Evolutionary conservation across 495 filamentous ascomycete genomes (phyloP).

Genomic region (Chaetomidium leptoderma): DNA sequence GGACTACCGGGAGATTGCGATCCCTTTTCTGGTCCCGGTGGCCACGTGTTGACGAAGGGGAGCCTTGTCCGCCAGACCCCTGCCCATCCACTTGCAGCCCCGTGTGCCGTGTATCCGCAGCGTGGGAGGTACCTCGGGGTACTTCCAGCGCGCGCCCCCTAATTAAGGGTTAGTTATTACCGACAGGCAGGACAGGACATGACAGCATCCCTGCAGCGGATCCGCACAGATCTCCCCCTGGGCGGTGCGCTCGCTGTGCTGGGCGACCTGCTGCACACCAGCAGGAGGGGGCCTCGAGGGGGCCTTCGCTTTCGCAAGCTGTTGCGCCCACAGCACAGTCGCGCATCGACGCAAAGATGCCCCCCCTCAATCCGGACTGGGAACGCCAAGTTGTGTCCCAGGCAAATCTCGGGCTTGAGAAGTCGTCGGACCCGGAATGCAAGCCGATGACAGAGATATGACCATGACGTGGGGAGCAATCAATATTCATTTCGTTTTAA

Average conservation of each 20-base stretch:
- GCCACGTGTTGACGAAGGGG: conserved; percentile 38
- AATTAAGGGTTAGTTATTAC: background rate
- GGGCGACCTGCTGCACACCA: background rate
- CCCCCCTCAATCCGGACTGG: too few species aligned
- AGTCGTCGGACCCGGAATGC: background rate
- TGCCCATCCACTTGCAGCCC: conserved; percentile 10
- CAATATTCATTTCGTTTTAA: conserved; percentile 9
- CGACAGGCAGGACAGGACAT: background rate
- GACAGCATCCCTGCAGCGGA: conserved; percentile 16
- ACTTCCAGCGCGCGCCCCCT: conserved; percentile 1
- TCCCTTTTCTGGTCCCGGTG: conserved; percentile 37
- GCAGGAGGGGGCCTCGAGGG: too few species aligned
- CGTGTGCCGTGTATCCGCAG: conserved; percentile 12
- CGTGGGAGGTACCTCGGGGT: conserved; percentile 16
- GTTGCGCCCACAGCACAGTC: too few species aligned
- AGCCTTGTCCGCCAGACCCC: conserved; percentile 6
- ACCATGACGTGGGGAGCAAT: conserved; percentile 10
- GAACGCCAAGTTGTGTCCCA: background rate
- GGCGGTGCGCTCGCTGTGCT: background rate
- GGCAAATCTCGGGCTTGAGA: background rate
- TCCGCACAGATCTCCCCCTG: conserved; percentile 16
- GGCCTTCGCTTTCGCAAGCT: too few species aligned
- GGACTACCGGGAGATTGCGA: conserved; percentile 37
- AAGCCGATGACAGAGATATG: background rate
- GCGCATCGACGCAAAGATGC: too few species aligned